phyloP scores from a whole-genome alignment of 768 basidiomycete species.

The Hysterangium stoloniferum region DNA sequence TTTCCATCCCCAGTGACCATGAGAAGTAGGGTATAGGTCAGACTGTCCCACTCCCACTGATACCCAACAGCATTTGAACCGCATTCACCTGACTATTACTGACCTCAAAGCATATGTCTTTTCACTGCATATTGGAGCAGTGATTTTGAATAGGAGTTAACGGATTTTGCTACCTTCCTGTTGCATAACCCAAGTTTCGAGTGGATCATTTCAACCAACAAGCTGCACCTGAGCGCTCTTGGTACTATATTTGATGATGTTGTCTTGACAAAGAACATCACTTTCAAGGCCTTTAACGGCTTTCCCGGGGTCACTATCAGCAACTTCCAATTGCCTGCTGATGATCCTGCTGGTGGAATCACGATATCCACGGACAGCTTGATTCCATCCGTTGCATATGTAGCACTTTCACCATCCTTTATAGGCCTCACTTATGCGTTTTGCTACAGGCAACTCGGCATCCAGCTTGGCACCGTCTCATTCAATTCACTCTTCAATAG shows the following conservation, averaged over 20 bases:
- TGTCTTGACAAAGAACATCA: conserved; percentile 47
- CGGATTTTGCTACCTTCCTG: conserved; percentile 55
- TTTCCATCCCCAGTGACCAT: no score
- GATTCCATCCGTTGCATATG: conserved; percentile 61
- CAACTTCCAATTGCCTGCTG: conserved; percentile 62
- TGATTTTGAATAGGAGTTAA: no score
- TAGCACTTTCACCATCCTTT: conserved; percentile 12
- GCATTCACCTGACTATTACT: no score
- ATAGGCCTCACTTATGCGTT: no score
- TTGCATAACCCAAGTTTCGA: conserved; percentile 57
- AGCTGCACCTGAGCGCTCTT: conserved; percentile 54
- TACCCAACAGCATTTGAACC: no score
- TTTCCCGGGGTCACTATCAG: conserved; percentile 63
- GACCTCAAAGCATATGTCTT: no score
- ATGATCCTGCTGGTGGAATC: conserved; percentile 62
- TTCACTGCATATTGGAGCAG: no score
- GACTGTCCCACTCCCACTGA: no score
- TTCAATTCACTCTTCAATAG: conserved; percentile 57
- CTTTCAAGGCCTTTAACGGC: conserved; percentile 64
- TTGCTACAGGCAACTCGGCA: conserved; percentile 46
- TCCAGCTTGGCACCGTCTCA: conserved; percentile 55
- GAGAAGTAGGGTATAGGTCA: no score
- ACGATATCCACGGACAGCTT: conserved; percentile 57
- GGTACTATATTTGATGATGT: conserved; percentile 65
- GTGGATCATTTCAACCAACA: conserved; percentile 64